Base-by-base conservation (phyloP, 2,329 filamentous ascomycete species). In the Esteya vermicola region DNA sequence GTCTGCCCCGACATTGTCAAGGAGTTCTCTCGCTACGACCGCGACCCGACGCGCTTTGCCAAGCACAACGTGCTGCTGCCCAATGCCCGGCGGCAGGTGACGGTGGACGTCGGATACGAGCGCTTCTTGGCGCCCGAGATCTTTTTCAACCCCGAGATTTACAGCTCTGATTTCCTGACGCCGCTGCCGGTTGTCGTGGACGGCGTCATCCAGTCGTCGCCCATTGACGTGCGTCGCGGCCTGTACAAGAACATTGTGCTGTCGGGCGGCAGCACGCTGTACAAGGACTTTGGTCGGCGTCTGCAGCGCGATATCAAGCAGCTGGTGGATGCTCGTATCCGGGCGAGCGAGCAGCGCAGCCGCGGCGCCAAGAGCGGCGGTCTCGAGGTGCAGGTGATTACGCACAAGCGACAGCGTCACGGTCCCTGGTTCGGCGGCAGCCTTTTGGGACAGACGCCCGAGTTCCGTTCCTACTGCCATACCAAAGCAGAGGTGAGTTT, bases 241-340 rank as follows among this genome's bases (percentile, higher is more conserved):
- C 72, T 98, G 28, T 98, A 98, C 75, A 98, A 98, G 77, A 98
- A 98, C 65, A 98, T 98, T 63, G 91, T 98, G 27, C 71, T 98
- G 28, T 96, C 89, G 4, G 91, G 91, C 57, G 91, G 91, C 52
- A 95, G 88, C 51, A 98, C 91, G 19, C 68, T 98, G 46, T 98
- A 96, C 75, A 95, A 96, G 64, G 88, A 98, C 63, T 98, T 98
- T 62, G 91, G 91, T 21, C 78, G 91, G 50, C 78, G 91, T 57
- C 70, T 98, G 67, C 93, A 98, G 65, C 79, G 91, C 57, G 93
- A 98, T 57, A 98, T 98, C 57, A 85, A 91, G 63, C 85, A 95
- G 57, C 65, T 98, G 43, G 91, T 96, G 32, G 91, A 98, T 56
- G 85, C 81, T 16, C 76, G 91, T 51, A 95, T 98, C 56, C 78